These are phyloP conservation scores for Colletotrichum euphorbiae DNA, from an alignment of 2,329 filamentous ascomycete species.

Conservation along the genomic window DNA sequence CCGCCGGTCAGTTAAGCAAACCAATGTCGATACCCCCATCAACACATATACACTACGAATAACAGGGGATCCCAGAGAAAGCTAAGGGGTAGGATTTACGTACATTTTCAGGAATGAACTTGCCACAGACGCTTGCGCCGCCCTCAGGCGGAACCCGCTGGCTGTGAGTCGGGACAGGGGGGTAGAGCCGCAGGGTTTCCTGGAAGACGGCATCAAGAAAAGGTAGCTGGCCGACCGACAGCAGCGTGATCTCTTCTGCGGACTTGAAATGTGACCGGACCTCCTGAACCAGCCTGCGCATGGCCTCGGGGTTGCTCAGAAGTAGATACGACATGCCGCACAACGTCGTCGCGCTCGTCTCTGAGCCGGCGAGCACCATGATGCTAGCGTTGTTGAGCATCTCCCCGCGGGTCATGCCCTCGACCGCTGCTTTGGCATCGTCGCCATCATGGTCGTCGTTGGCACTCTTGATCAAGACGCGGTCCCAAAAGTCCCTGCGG, in stretches of 20 bases:
- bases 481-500: too few relatives aligned
- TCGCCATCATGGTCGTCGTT: too few relatives aligned
- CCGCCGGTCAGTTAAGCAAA: too few relatives aligned
- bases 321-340: conserved; percentile 55
- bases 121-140: background rate
- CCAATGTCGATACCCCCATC: too few relatives aligned
- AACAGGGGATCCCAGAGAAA: too few relatives aligned
- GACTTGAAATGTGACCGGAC: conserved; percentile 51
- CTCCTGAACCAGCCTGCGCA: conserved; percentile 50
- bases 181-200: conserved; percentile 52
- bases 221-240: conserved; percentile 44
- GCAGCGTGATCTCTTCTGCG: conserved; percentile 52
- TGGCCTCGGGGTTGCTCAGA: conserved; percentile 43
- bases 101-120: background rate
- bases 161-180: background rate
- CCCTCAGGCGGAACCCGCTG: background rate
- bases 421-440: too few relatives aligned
- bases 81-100: too few relatives aligned
- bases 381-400: conserved; percentile 35
- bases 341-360: conserved; percentile 58
- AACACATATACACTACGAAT: too few relatives aligned
- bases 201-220: conserved; percentile 56
- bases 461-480: too few relatives aligned
- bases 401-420: conserved; percentile 43
- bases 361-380: conserved; percentile 51